These are phyloP conservation scores for Suhomyces ambrosiae DNA, from an alignment of 1,139 yeast genomes.

Conservation along the genomic window DNA sequence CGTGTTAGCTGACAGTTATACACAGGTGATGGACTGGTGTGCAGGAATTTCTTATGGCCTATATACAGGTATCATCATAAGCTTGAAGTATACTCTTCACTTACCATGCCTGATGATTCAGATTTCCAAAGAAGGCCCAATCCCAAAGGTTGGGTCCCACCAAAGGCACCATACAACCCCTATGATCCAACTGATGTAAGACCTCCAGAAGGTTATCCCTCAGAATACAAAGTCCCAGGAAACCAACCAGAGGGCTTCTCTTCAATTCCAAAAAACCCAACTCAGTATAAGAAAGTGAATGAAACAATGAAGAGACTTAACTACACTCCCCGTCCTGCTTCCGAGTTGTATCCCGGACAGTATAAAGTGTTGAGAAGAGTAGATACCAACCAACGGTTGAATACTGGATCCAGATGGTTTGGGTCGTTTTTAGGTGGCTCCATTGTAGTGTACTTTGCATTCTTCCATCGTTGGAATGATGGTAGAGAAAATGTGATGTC, in stretches of 20 bases:
- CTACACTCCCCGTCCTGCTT: constrained; percentile 78
- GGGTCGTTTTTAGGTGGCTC: constrained; percentile 50
- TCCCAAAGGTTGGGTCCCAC: constrained; percentile 82
- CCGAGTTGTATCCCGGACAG: constrained; percentile 78
- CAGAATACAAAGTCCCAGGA: constrained; percentile 67
- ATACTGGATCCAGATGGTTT: constrained; percentile 56
- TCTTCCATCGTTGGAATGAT: constrained; percentile 83
- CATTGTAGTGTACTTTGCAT: constrained; percentile 58
- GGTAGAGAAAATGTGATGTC: constrained; percentile 77
- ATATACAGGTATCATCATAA: too few relatives aligned
- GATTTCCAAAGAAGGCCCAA: constrained; percentile 63
- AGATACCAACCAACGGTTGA: constrained; percentile 56
- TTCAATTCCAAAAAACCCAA: constrained; percentile 65
- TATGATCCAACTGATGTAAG: constrained; percentile 76
- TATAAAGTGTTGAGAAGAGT: constrained; percentile 69
- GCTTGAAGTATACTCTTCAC: too few relatives aligned
- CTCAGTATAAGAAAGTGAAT: constrained; percentile 69
- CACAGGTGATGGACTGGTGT: too few relatives aligned
- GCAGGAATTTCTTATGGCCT: too few relatives aligned
- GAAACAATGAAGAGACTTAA: constrained; percentile 73
- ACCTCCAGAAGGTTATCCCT: constrained; percentile 85
- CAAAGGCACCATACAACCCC: constrained; percentile 83
- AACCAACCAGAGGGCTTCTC: constrained; percentile 57
- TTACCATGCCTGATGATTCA: constrained; percentile 5
- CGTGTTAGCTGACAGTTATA: too few relatives aligned